A percentile compares a stretch with the other conserved stretches of the same genome.
Conservation (phyloP, 1,284 basidiomycete species). For the Microbotryomycetes sp. region DNA sequence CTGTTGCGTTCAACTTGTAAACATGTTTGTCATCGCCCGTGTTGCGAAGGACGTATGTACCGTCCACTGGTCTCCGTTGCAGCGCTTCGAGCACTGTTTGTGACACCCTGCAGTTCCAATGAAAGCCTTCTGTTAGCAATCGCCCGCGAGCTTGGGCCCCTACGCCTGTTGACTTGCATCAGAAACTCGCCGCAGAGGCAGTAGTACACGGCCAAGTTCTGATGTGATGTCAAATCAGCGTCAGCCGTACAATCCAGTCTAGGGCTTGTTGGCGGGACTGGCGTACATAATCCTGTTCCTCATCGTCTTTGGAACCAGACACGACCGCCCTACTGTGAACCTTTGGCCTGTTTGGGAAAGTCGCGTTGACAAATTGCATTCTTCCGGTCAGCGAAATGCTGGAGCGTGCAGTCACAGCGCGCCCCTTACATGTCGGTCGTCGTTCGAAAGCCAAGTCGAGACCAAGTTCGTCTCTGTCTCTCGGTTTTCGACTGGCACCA, state of each 20-base stretch:
- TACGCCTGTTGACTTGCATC: neutral
- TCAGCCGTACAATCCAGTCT: neutral
- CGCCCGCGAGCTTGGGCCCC: neutral
- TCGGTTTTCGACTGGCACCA: too few relatives aligned
- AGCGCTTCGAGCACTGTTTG: slow-evolving; percentile 22
- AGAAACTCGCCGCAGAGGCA: slow-evolving; percentile 19
- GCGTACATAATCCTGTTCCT: neutral
- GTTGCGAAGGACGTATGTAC: slow-evolving; percentile 15
- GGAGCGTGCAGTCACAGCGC: too few relatives aligned
- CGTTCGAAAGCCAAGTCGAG: too few relatives aligned
- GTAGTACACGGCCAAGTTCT: slow-evolving; percentile 22
- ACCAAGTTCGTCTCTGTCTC: too few relatives aligned
- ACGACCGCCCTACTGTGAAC: neutral
- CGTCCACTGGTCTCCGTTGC: slow-evolving; percentile 19
- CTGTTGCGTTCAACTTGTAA: slow-evolving; percentile 28
- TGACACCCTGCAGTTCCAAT: neutral
- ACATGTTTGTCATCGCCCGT: slow-evolving; percentile 1
- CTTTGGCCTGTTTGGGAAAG: neutral
- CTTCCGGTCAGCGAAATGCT: too few relatives aligned
- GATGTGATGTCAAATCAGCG: neutral
- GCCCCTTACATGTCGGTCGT: too few relatives aligned
- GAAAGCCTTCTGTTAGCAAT: neutral
- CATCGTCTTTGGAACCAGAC: neutral
- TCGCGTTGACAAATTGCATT: too few relatives aligned
- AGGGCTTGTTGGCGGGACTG: neutral